Conservation (phyloP, 208 protist species). For the Entamoeba histolytica region DNA sequence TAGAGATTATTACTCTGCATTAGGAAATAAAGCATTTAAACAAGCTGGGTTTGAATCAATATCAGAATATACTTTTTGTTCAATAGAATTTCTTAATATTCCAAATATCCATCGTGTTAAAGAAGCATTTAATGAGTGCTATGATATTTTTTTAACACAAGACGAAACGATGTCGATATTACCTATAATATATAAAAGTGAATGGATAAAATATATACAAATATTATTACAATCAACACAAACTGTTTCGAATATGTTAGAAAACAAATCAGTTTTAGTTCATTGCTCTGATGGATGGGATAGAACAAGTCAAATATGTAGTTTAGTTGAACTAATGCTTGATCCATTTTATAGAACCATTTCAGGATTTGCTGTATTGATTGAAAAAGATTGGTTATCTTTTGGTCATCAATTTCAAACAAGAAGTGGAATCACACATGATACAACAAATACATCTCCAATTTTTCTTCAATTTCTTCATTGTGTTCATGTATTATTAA, state of each 20-base stretch:
- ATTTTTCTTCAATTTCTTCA: background rate
- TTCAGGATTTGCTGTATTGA: constrained; percentile 51
- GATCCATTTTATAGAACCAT: constrained; percentile 68
- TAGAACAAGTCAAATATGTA: constrained; percentile 58
- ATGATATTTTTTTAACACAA: background rate
- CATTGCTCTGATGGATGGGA: constrained; percentile 75
- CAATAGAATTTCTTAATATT: constrained; percentile 19
- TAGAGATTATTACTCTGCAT: background rate
- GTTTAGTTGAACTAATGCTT: constrained; percentile 57
- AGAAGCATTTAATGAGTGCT: constrained; percentile 26
- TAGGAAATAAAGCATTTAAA: background rate
- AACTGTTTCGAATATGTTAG: constrained; percentile 1
- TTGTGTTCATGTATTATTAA: background rate
- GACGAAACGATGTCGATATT: background rate
- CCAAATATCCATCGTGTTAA: constrained; percentile 45
- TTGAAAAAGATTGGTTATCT: constrained; percentile 72
- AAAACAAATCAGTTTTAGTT: constrained; percentile 23
- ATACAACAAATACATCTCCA: background rate
- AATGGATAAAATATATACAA: constrained; percentile 32
- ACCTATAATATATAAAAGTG: constrained; percentile 17
- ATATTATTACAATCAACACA: constrained; percentile 9
- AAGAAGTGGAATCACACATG: constrained; percentile 13
- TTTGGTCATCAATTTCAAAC: constrained; percentile 66
- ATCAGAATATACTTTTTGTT: background rate
- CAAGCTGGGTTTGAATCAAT: background rate